Percentiles rank a stretch among this genome's conserved stretches.
phyloP scores from a whole-genome alignment of 768 basidiomycete species.

The Tricholoma terreum region DNA sequence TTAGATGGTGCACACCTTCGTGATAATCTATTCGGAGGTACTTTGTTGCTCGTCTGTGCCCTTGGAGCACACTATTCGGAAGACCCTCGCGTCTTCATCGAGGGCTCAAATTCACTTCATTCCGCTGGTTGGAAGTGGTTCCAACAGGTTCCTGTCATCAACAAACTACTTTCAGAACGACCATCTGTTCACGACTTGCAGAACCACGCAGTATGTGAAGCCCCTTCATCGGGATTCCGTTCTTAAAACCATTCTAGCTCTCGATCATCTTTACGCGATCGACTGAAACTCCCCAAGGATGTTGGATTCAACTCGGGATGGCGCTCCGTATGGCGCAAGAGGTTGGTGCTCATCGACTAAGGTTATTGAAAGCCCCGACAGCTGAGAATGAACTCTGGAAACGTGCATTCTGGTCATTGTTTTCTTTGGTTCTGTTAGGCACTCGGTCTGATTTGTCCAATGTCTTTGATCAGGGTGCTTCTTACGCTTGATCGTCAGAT shows the following conservation, averaged over 20 bases:
- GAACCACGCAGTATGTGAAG: conserved; percentile 52
- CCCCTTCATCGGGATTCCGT: neutral
- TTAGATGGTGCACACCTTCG: conserved; percentile 45
- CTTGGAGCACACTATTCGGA: conserved; percentile 57
- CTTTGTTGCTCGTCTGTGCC: conserved; percentile 64
- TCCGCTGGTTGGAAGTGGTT: conserved; percentile 66
- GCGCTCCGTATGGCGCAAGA: conserved; percentile 75
- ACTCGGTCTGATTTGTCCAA: neutral
- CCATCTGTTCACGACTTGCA: conserved; percentile 75
- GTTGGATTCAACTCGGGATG: conserved; percentile 63
- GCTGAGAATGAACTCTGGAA: conserved; percentile 75
- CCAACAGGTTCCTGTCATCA: conserved; percentile 60
- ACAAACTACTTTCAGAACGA: conserved; percentile 53
- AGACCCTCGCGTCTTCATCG: conserved; percentile 57
- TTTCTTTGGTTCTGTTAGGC: neutral
- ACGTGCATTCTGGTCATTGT: conserved; percentile 54
- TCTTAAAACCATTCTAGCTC: conserved; percentile 34
- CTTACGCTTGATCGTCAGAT: conserved; percentile 45
- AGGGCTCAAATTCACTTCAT: conserved; percentile 38
- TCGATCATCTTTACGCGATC: conserved; percentile 46
- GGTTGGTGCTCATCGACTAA: conserved; percentile 63
- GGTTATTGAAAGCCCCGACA: conserved; percentile 29
- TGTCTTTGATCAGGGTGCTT: conserved; percentile 38
- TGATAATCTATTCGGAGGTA: conserved; percentile 48
- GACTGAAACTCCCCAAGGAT: conserved; percentile 46